These are phyloP conservation scores for Lipomyces anomalus DNA, from an alignment of 805 yeast genomes.

Conservation along the genomic window DNA sequence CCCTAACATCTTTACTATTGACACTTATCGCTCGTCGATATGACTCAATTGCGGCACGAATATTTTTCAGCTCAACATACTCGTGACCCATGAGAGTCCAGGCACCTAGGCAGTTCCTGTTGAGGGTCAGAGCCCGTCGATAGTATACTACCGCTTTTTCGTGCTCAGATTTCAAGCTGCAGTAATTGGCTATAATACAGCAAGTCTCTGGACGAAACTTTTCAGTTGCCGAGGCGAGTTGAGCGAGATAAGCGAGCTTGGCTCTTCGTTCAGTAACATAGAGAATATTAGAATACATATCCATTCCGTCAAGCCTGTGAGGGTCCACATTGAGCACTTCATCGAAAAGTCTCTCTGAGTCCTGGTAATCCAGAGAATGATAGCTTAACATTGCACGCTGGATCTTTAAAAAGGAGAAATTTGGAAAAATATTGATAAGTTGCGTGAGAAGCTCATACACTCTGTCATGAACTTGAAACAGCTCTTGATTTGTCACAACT, in stretches of 20 bases:
- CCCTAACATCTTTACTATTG: constrained; percentile 81
- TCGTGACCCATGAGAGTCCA: constrained; percentile 99
- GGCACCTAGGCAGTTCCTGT: constrained; percentile 76
- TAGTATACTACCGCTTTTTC: constrained; percentile 92
- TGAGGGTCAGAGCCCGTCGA: constrained; percentile 77
- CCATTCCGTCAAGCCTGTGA: constrained; percentile 81
- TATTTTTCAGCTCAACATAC: constrained; percentile 89
- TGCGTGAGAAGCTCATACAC: constrained; percentile 42
- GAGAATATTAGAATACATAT: constrained; percentile 86
- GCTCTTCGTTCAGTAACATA: constrained; percentile 88
- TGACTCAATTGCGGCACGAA: constrained; percentile 95
- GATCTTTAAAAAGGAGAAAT: constrained; percentile 63
- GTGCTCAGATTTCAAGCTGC: constrained; percentile 86
- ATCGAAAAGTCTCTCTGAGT: constrained; percentile 76
- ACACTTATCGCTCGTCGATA: constrained; percentile 90
- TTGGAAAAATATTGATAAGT: constrained; percentile 57
- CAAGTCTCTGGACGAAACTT: constrained; percentile 90
- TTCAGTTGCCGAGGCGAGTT: constrained; percentile 74
- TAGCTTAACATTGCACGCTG: constrained; percentile 80
- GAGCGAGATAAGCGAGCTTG: constrained; percentile 81
- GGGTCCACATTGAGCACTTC: constrained; percentile 70
- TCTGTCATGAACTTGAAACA: constrained; percentile 59
- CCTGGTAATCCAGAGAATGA: constrained; percentile 76
- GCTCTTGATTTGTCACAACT: constrained; percentile 66
- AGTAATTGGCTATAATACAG: constrained; percentile 88